These are phyloP conservation scores for Aspergillus novoparasiticus DNA, from an alignment of 2,329 filamentous ascomycete genomes.

Conservation along the genomic window DNA sequence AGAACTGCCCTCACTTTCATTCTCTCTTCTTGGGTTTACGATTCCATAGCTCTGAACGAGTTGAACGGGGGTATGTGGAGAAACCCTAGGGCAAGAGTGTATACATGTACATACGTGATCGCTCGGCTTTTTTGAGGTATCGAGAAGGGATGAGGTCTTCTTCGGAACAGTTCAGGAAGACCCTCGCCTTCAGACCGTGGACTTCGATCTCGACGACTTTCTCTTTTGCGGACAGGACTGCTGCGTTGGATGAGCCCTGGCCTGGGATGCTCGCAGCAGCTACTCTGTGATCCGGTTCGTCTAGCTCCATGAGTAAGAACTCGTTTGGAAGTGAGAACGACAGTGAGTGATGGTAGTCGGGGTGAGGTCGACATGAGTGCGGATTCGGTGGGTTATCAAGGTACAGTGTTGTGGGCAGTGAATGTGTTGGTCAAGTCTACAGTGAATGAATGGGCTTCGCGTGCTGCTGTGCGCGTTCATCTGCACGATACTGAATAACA, in stretches of 20 bases:
- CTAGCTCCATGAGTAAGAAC: not conserved
- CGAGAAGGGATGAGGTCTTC: conserved; percentile 25
- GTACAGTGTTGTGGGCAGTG: not conserved
- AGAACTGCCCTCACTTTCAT: not conserved
- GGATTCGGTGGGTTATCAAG: not conserved
- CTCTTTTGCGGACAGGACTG: not conserved
- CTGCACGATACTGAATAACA: not conserved
- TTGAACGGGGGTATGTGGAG: not conserved
- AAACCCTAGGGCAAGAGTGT: not conserved
- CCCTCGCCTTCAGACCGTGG: conserved; percentile 24
- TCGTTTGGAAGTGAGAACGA: not conserved
- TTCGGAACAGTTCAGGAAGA: conserved; percentile 23
- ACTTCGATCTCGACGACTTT: conserved; percentile 19
- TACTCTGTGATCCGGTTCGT: not conserved
- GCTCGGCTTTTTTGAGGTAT: conserved; percentile 24
- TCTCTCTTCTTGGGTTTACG: not conserved
- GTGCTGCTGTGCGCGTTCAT: not conserved
- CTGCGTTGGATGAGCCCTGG: not conserved
- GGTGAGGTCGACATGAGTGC: not conserved
- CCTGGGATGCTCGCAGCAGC: not conserved
- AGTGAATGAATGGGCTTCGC: not conserved
- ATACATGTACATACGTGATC: conserved; percentile 18
- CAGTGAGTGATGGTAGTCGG: not conserved
- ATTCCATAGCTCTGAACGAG: not conserved
- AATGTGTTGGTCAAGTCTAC: not conserved